Evolutionary conservation across 78 protist genomes (phyloP), one percentile per base, ranked within the genome.

Genomic region (Isochrysis galbana): DNA sequence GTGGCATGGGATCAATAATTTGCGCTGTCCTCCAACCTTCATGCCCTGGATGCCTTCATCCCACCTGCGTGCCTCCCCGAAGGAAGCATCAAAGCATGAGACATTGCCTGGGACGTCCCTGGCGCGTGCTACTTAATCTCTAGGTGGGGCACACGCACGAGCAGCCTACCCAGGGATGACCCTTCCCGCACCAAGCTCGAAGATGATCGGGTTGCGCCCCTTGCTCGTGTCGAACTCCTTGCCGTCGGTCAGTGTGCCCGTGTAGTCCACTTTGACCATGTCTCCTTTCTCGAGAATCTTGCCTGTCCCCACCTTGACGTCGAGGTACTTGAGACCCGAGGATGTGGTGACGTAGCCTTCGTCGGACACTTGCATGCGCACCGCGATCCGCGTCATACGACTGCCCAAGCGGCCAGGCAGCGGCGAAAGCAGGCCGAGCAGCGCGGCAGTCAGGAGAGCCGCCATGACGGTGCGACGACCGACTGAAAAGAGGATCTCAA

Each of bases 131-230:
- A n/a, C n/a, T n/a, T n/a, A n/a, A n/a, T n/a, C n/a, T n/a, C n/a
- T n/a, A n/a, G n/a, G n/a, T n/a, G n/a, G n/a, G n/a, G n/a, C n/a
- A n/a, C n/a, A n/a, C n/a, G n/a, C n/a, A n/a, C n/a, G n/a, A n/a
- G n/a, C n/a, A n/a, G n/a, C n/a, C n/a, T n/a, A n/a, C 29, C 94
- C 94, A 10, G 1, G 3, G 82, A 93, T 93, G 21, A 93, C 91
- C 34, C 34, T 80, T 17, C 91, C 86, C 10, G 1, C 45, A 19
- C 94, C 94, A 0, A 87, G 2, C 41, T 26, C 46, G 32, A 93
- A 93, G 17, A n/a, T 26, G 80, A 70, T 1, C 21, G 34, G 41
- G 29, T 3, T 2, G 46, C 94, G 34, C 11, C 88, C 39, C 0
- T 38, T 5, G 36, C 72, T 29, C 14, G 91, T 61, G 70, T 93